Conservation (phyloP, 495 filamentous ascomycete species). For the Cercophora samala region DNA sequence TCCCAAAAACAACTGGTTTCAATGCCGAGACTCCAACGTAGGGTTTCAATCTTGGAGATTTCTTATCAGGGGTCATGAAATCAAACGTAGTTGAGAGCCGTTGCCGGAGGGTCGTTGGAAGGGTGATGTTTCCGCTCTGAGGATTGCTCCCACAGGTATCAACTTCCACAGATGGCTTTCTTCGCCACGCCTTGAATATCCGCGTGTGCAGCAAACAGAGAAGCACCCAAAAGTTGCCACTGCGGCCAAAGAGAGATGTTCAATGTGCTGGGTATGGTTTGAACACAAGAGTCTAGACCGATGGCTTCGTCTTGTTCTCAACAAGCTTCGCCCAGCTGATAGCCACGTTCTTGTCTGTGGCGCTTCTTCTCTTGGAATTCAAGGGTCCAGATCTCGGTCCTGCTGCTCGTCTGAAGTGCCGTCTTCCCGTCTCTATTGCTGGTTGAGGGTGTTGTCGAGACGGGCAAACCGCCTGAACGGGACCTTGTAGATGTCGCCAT, state of each 20-base stretch:
- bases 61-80: neutral
- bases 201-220: neutral
- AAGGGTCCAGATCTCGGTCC: neutral
- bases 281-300: neutral
- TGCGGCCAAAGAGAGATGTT: neutral
- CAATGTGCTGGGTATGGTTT: neutral
- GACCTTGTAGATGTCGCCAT: constrained; percentile 7
- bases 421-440: neutral
- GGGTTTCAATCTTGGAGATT: neutral
- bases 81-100: neutral
- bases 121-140: neutral
- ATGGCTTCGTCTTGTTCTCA: neutral
- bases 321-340: constrained; percentile 1
- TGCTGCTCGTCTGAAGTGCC: neutral
- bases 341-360: constrained; percentile 3
- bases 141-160: neutral
- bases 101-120: neutral
- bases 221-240: neutral
- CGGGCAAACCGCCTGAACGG: neutral
- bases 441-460: neutral
- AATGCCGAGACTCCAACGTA: neutral
- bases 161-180: neutral
- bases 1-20: neutral
- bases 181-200: neutral
- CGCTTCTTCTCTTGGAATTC: neutral